These are phyloP conservation scores for Rhizoclosmatium globosum DNA, from an alignment of 192 early-diverging fungal genomes.

Conservation along the genomic window DNA sequence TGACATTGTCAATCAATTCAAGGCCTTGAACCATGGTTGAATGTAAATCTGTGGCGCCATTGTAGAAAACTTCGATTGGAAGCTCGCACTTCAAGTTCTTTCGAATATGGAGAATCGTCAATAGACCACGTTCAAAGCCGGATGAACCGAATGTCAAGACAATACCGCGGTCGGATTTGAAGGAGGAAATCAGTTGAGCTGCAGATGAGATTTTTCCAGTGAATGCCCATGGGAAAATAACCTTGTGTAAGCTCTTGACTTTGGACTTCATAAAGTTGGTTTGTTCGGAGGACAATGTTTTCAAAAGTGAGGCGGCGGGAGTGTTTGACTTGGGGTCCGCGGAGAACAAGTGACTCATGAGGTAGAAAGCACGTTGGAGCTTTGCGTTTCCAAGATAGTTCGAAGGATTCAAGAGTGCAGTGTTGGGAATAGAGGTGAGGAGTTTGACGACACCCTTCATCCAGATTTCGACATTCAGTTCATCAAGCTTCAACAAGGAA, in stretches of 20 bases:
- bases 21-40: not conserved
- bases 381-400: not conserved
- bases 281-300: not conserved
- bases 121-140: not conserved
- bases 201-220: not conserved
- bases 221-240: constrained; percentile 6
- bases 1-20: not conserved
- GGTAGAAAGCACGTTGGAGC: not conserved
- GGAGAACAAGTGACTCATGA: not conserved
- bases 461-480: not conserved
- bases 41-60: not conserved
- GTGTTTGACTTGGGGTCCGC: not conserved
- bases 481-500: not conserved
- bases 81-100: constrained; percentile 5
- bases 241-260: not conserved
- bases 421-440: not conserved
- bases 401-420: not conserved
- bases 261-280: too few species aligned
- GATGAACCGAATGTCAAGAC: not conserved
- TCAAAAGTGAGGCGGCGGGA: not conserved
- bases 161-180: not conserved
- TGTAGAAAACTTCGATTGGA: constrained; percentile 12
- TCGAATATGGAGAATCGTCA: not conserved
- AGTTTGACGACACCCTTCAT: not conserved
- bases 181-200: not conserved